Evolutionary conservation across 1,284 basidiomycete species (phyloP).

Genomic region (Sphagnurus paluster): DNA sequence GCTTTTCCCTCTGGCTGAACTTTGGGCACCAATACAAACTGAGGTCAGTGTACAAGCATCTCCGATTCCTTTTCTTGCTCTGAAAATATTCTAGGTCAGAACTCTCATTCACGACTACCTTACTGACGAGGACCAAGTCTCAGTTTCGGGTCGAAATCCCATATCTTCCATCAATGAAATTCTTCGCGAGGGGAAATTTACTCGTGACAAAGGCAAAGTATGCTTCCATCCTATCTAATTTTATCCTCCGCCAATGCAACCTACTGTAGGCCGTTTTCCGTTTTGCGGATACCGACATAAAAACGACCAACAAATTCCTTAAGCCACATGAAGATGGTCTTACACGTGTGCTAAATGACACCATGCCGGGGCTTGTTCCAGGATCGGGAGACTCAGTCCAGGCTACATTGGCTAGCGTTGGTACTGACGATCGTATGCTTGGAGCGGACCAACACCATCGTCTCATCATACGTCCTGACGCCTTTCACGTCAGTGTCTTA

Average conservation of each 20-base stretch:
- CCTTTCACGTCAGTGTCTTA: constrained; percentile 92
- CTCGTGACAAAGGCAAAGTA: constrained; percentile 80
- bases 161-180: constrained; percentile 95
- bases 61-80: constrained; percentile 8
- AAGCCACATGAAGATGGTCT: constrained; percentile 85
- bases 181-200: constrained; percentile 80
- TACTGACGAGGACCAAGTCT: constrained; percentile 83
- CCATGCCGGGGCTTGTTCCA: constrained; percentile 92
- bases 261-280: constrained; percentile 77
- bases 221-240: constrained; percentile 6
- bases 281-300: constrained; percentile 85
- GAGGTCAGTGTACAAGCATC: constrained; percentile 57
- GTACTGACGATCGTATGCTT: constrained; percentile 71
- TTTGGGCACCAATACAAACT: constrained; percentile 90
- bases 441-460: constrained; percentile 81
- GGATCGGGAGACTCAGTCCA: constrained; percentile 65
- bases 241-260: constrained; percentile 7
- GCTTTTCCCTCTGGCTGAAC: constrained; percentile 81
- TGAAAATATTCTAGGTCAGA: constrained; percentile 59
- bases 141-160: constrained; percentile 77
- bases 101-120: constrained; percentile 91
- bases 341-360: constrained; percentile 81
- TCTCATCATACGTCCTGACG: constrained; percentile 85
- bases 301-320: constrained; percentile 67
- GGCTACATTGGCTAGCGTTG: constrained; percentile 56